A percentile compares a stretch with the other conserved stretches of the same genome.
phyloP scores from a whole-genome alignment of 2,329 filamentous ascomycete species.

The Clonostachys solani region DNA sequence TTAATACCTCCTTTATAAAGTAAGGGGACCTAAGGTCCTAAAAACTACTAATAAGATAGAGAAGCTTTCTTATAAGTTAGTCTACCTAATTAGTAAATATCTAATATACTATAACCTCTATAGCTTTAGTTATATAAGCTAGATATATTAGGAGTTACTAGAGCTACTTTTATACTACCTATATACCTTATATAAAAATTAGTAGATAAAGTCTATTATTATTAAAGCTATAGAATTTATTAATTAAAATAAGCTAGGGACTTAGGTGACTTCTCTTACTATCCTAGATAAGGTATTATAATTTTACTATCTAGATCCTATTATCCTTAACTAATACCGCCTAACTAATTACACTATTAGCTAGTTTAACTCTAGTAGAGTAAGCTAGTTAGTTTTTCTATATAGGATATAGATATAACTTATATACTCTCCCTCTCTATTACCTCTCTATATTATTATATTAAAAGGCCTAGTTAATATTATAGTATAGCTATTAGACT shows the following conservation, averaged over 20 bases:
- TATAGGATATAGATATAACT: not conserved
- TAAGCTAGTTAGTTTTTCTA: not conserved
- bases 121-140: not conserved
- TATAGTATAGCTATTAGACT: not conserved
- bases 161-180: not conserved
- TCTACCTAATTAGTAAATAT: not conserved
- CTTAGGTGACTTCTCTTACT: no score
- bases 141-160: not conserved
- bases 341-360: no score
- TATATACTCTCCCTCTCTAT: not conserved
- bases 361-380: not conserved
- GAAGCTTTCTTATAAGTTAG: not conserved
- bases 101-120: not conserved
- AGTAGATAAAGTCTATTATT: not conserved
- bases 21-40: no score
- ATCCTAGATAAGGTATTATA: no score
- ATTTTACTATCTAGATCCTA: no score
- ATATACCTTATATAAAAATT: not conserved
- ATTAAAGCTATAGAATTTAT: not conserved
- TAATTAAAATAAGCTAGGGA: not conserved
- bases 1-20: no score
- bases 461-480: not conserved
- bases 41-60: not conserved
- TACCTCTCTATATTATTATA: not conserved
- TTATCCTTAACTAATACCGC: no score